A percentile compares a stretch with the other conserved stretches of the same genome.
These are phyloP conservation scores for Closterium sp. DNA, from an alignment of 139 green algal genomes.

Conservation along the genomic window DNA sequence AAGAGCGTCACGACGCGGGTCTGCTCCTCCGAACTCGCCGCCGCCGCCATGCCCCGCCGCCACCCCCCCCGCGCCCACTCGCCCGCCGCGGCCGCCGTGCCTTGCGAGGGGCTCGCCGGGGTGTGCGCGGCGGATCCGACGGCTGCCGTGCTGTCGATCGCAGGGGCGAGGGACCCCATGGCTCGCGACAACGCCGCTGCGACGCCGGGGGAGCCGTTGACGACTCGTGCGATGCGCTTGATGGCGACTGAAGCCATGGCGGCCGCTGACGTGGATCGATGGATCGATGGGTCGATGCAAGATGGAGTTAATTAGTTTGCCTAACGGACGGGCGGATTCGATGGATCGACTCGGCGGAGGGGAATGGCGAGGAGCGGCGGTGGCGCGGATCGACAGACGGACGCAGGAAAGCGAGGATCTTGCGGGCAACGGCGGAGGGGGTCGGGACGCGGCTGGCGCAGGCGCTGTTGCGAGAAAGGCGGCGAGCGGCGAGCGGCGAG, in stretches of 20 bases:
- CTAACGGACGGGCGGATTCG: background rate
- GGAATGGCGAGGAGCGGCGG: background rate
- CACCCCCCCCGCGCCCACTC: background rate
- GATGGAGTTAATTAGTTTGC: too few species aligned
- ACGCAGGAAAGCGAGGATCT: background rate
- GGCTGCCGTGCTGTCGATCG: background rate
- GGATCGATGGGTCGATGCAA: background rate
- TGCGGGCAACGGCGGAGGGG: background rate
- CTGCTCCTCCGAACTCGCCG: background rate
- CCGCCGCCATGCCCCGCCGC: background rate
- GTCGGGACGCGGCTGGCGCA: background rate
- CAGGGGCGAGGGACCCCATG: background rate
- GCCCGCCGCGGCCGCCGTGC: too few species aligned
- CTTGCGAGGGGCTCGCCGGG: background rate
- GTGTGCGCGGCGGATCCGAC: background rate
- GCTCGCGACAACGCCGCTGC: background rate
- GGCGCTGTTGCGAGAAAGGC: background rate
- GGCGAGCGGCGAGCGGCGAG: background rate
- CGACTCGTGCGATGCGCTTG: background rate
- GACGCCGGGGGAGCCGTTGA: background rate
- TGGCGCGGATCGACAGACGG: background rate
- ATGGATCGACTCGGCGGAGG: background rate
- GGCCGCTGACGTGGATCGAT: background rate
- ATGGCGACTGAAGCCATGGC: background rate
- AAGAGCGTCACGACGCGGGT: constrained; percentile 65